Conservation (phyloP, 306 rosid genomes). For the Heteromeles arbutifolia region DNA sequence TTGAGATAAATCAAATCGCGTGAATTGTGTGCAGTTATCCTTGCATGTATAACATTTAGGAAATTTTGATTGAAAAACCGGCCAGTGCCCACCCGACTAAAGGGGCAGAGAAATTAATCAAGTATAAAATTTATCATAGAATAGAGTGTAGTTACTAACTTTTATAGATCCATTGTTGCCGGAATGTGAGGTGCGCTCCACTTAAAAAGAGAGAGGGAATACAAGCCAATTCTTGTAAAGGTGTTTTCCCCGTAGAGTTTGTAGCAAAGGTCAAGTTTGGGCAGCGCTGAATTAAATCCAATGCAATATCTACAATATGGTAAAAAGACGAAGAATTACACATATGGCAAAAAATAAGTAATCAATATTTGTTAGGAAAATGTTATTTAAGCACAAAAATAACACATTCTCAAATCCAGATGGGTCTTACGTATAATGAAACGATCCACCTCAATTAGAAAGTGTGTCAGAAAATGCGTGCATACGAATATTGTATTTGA, state of each 20-base stretch:
- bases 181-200: background rate
- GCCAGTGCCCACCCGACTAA: background rate
- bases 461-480: background rate
- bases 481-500: background rate
- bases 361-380: background rate
- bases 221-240: background rate
- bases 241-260: background rate
- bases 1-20: background rate
- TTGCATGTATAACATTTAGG: background rate
- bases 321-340: no score
- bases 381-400: background rate
- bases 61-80: background rate
- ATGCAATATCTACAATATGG: background rate
- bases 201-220: background rate
- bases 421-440: no score
- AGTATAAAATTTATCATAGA: background rate
- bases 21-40: background rate
- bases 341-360: background rate
- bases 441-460: background rate
- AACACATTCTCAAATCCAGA: background rate
- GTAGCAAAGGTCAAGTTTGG: background rate
- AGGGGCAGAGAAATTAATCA: background rate
- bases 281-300: background rate
- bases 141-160: background rate
- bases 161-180: slow-evolving; percentile 6